A percentile compares a stretch with the other conserved stretches of the same genome.
phyloP scores from a whole-genome alignment of 208 protist genomes.

The Acanthamoeba healyi region DNA sequence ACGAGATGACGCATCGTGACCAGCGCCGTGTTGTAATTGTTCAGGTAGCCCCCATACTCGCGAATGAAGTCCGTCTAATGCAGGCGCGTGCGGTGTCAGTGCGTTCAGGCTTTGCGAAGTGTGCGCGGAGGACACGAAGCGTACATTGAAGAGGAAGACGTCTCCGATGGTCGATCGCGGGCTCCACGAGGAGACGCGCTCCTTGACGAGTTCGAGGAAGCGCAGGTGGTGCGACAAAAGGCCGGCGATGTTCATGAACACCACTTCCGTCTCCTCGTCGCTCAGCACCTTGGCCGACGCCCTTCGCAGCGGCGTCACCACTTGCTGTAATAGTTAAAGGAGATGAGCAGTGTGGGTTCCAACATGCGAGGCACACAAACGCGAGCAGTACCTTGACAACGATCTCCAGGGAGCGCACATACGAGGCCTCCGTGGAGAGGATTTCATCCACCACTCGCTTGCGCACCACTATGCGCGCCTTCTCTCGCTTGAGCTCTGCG shows the following conservation, averaged over 20 bases:
- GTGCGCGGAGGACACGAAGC: background rate
- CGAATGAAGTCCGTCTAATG: slow-evolving; percentile 30
- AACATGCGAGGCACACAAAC: background rate
- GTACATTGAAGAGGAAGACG: slow-evolving; percentile 64
- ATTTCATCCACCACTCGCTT: slow-evolving; percentile 51
- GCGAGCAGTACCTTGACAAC: slow-evolving; percentile 6
- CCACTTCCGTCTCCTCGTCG: slow-evolving; percentile 25
- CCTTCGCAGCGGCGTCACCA: background rate
- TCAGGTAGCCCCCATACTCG: slow-evolving; percentile 39
- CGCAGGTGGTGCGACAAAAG: slow-evolving; percentile 22
- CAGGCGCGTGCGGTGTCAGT: background rate
- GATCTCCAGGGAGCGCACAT: slow-evolving; percentile 47
- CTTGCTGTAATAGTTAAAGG: background rate
- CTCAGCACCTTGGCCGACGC: slow-evolving; percentile 37
- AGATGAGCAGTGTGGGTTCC: background rate
- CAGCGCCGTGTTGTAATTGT: slow-evolving; percentile 53
- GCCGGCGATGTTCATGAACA: slow-evolving; percentile 44
- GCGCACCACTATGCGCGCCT: slow-evolving; percentile 34
- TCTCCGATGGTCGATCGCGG: slow-evolving; percentile 62
- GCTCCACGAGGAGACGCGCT: slow-evolving; percentile 41
- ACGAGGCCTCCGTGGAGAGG: background rate
- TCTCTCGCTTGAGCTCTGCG: slow-evolving; percentile 66
- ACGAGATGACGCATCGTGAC: slow-evolving; percentile 65
- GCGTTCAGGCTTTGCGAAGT: background rate
- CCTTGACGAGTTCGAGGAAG: slow-evolving; percentile 58